phyloP scores from a whole-genome alignment of 108 stramenopile species.

The Pseudonitzschia multiseries region DNA sequence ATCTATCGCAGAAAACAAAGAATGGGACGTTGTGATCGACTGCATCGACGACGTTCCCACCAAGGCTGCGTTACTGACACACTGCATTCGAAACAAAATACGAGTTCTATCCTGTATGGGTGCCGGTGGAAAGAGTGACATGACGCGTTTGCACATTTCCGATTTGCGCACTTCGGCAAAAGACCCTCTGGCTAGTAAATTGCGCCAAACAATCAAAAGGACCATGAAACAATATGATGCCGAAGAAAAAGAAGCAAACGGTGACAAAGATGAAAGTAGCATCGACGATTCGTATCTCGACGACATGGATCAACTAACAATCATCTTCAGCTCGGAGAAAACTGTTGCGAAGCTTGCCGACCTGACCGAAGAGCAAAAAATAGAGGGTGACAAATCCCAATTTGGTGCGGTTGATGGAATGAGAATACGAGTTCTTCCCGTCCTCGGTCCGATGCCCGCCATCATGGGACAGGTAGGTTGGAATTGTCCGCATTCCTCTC shows the following conservation, averaged over 20 bases:
- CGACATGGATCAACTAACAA: conserved; percentile 66
- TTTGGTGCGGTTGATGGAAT: conserved; percentile 95
- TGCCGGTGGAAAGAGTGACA: conserved; percentile 95
- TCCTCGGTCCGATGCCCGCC: conserved; percentile 95
- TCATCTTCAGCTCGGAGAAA: conserved; percentile 92
- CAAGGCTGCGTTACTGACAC: conserved; percentile 86
- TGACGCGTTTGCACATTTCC: conserved; percentile 91
- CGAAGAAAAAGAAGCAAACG: neutral
- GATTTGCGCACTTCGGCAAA: conserved; percentile 79
- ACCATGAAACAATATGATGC: conserved; percentile 40
- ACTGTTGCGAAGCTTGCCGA: conserved; percentile 84
- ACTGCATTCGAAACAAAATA: conserved; percentile 70
- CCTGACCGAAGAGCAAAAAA: conserved; percentile 89
- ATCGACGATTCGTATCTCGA: conserved; percentile 43
- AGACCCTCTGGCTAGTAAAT: conserved; percentile 89
- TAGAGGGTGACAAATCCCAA: conserved; percentile 58
- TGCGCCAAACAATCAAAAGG: conserved; percentile 79
- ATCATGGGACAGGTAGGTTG: conserved; percentile 86
- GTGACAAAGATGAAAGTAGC: neutral
- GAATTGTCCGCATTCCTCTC: neutral
- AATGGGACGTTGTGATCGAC: conserved; percentile 93
- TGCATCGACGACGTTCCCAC: conserved; percentile 99
- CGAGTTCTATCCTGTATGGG: conserved; percentile 94
- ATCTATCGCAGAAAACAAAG: conserved; percentile 15
- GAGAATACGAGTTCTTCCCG: conserved; percentile 95